Percentiles rank a stretch among this genome's conserved stretches.
Evolutionary conservation across 1,284 basidiomycete species (phyloP).

Genomic region (Ganoderma sinense): DNA sequence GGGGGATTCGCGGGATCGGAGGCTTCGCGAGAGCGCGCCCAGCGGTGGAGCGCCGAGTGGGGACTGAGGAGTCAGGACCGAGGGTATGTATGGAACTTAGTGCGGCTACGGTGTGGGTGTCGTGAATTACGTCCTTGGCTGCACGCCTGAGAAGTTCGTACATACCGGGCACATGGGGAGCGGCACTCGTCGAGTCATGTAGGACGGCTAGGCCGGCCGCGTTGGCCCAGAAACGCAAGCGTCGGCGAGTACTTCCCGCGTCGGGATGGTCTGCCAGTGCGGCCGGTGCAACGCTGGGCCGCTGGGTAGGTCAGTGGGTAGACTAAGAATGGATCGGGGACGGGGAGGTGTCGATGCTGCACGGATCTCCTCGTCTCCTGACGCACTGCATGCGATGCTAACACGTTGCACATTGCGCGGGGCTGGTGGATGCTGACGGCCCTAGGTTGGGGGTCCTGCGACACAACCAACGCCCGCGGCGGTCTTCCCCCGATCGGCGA

Average conservation of each 20-base stretch:
- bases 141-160: background rate
- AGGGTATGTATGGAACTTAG: background rate
- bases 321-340: background rate
- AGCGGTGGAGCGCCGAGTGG: background rate
- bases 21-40: background rate
- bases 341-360: background rate
- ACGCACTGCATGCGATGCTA: background rate
- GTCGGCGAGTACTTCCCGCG: background rate
- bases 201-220: background rate
- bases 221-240: background rate
- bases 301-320: too few species aligned
- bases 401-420: too few species aligned
- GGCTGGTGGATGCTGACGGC: background rate
- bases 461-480: background rate
- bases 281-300: too few species aligned
- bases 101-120: background rate
- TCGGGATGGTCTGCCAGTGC: too few species aligned
- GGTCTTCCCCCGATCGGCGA: background rate
- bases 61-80: background rate
- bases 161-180: background rate
- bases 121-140: background rate
- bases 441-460: too few species aligned
- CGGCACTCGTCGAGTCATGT: background rate
- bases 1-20: background rate
- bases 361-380: background rate